A percentile compares a stretch with the other conserved stretches of the same genome.
Evolutionary conservation across 352 stramenopile species (phyloP).

Genomic region (Pythium plurisporium): DNA sequence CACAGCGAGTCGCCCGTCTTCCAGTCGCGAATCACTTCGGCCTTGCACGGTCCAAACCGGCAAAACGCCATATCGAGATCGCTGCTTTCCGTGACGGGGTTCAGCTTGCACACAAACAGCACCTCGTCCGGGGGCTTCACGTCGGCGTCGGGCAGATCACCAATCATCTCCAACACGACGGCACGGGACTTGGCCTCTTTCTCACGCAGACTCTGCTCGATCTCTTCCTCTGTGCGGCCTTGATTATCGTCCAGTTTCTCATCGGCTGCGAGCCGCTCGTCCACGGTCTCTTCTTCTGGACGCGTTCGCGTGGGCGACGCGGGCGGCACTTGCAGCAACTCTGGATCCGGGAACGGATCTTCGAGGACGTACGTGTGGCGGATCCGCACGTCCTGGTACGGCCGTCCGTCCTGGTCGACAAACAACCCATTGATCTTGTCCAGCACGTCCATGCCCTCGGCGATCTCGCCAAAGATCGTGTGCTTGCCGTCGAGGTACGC

Average conservation of each 20-base stretch:
- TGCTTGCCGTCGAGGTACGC: conserved; percentile 90
- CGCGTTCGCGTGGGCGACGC: conserved; percentile 84
- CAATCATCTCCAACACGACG: conserved; percentile 99
- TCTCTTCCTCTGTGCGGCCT: conserved; percentile 79
- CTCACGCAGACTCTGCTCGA: conserved; percentile 83
- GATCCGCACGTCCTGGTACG: conserved; percentile 97
- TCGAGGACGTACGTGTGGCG: conserved; percentile 89
- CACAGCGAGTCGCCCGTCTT: conserved; percentile 97
- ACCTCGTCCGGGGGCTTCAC: conserved; percentile 97
- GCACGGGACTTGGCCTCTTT: conserved; percentile 94
- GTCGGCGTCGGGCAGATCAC: conserved; percentile 96
- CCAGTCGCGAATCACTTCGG: conserved; percentile 96
- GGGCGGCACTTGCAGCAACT: conserved; percentile 66
- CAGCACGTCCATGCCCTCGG: conserved; percentile 93
- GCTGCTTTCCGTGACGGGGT: conserved; percentile 91
- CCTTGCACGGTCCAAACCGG: conserved; percentile 84
- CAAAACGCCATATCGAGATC: conserved; percentile 95
- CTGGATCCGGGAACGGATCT: conserved; percentile 78
- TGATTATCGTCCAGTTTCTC: conserved; percentile 80
- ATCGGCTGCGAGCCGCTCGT: conserved; percentile 85
- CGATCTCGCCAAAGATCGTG: conserved; percentile 91
- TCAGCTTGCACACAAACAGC: conserved; percentile 98
- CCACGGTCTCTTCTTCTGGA: conserved; percentile 90
- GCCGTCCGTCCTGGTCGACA: conserved; percentile 92
- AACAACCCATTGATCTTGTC: conserved; percentile 94